Conservation (phyloP, 805 yeast genomes). For the Schwanniomyces polymorphus region DNA sequence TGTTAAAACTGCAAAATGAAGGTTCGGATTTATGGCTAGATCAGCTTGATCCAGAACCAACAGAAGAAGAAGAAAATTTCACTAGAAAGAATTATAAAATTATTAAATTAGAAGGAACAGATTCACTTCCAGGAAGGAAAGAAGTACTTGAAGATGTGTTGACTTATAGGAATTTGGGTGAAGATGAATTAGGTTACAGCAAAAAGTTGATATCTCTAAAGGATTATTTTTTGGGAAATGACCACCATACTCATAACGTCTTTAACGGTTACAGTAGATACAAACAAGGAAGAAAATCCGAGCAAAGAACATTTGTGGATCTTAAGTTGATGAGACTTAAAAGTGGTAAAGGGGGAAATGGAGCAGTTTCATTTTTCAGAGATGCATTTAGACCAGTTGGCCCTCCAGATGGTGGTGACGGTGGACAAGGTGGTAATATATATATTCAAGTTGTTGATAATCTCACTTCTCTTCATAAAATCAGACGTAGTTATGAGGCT, state of each 20-base stretch:
- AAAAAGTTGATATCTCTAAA: slow-evolving; percentile 21
- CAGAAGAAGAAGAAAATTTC: not conserved
- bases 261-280: slow-evolving; percentile 29
- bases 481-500: slow-evolving; percentile 70
- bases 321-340: slow-evolving; percentile 61
- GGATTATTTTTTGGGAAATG: slow-evolving; percentile 42
- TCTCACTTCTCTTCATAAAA: slow-evolving; percentile 66
- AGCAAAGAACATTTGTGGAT: slow-evolving; percentile 51
- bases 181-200: slow-evolving; percentile 15
- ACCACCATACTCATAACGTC: slow-evolving; percentile 39
- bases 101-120: not conserved
- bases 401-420: slow-evolving; percentile 99
- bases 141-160: slow-evolving; percentile 1
- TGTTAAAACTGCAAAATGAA: not conserved
- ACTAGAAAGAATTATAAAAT: slow-evolving; percentile 1
- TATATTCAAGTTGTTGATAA: slow-evolving; percentile 80
- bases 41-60: slow-evolving; percentile 1
- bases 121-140: not conserved
- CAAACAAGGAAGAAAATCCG: slow-evolving; percentile 32
- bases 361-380: slow-evolving; percentile 79
- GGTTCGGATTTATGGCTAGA: slow-evolving; percentile 1
- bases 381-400: slow-evolving; percentile 85
- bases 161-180: slow-evolving; percentile 17
- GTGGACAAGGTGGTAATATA: slow-evolving; percentile 89
- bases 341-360: slow-evolving; percentile 90